A percentile compares a stretch with the other conserved stretches of the same genome.
These are phyloP conservation scores for Termitomyces sp. DNA, from an alignment of 768 basidiomycete species.

Conservation along the genomic window DNA sequence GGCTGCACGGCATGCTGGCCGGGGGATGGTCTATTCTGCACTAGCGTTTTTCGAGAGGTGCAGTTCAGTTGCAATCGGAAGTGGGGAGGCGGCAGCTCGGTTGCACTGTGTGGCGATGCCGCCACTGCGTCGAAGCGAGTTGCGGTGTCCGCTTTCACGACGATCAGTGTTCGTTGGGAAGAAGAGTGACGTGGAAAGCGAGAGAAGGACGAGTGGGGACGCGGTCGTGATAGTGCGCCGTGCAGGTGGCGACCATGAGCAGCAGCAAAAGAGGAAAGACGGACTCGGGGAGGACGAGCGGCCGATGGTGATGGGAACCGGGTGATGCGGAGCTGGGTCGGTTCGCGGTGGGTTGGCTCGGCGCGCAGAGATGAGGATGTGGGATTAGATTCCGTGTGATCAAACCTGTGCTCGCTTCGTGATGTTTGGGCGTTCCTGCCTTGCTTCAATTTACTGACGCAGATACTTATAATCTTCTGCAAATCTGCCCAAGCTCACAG, in stretches of 20 bases:
- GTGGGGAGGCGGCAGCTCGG: neutral
- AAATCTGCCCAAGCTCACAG: neutral
- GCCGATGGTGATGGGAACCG: conserved; percentile 8
- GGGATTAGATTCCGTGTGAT: conserved; percentile 15
- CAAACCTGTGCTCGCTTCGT: conserved; percentile 15
- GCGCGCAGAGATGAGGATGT: neutral
- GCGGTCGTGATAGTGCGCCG: neutral
- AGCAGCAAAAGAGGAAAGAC: neutral
- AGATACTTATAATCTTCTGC: conserved; percentile 4
- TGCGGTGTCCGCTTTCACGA: neutral
- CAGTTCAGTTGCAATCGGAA: neutral
- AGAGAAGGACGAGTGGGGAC: neutral
- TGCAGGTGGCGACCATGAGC: neutral
- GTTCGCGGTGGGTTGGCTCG: conserved; percentile 13
- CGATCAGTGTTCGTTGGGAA: neutral
- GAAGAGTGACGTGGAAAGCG: neutral
- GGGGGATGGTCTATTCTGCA: neutral
- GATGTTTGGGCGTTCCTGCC: conserved; percentile 8
- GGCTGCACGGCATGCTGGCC: neutral
- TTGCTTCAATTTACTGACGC: conserved; percentile 6
- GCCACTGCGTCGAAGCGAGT: neutral
- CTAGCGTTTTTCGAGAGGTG: too few species aligned
- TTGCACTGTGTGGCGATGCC: neutral
- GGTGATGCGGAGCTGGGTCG: conserved; percentile 11
- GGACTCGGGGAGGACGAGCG: neutral